Conservation (phyloP, 208 protist genomes). For the Willaertia magna region DNA sequence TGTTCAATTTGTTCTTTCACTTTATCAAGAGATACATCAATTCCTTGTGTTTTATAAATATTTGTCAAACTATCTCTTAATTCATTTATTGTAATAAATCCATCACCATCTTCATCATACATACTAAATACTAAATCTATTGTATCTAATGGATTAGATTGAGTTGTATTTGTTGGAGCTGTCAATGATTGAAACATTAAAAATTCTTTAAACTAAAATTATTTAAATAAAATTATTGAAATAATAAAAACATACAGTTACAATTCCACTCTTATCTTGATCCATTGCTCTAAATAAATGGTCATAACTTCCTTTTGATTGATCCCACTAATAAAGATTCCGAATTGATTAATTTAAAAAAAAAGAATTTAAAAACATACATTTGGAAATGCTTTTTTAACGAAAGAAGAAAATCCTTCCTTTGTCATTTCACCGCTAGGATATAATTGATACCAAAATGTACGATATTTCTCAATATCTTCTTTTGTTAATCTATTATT, state of each 20-base stretch:
- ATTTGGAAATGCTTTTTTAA: neutral
- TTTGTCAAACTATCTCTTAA: neutral
- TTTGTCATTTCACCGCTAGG: neutral
- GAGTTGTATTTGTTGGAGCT: neutral
- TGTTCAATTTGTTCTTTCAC: neutral
- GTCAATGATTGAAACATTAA: neutral
- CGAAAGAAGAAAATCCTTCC: neutral
- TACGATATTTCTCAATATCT: neutral
- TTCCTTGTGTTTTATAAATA: neutral
- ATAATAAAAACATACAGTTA: neutral
- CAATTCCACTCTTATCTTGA: too few relatives aligned
- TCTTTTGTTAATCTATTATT: too few relatives aligned
- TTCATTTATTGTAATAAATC: neutral
- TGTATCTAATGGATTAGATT: neutral
- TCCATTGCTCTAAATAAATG: conserved; percentile 4
- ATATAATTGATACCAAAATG: neutral
- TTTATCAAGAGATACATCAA: neutral
- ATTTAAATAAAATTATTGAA: too few relatives aligned
- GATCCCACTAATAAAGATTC: too few relatives aligned
- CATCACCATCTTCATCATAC: conserved; percentile 5
- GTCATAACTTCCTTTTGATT: neutral
- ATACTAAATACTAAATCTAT: neutral
- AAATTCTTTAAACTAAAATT: neutral
- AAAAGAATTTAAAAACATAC: too few relatives aligned
- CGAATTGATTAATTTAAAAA: too few relatives aligned